Evolutionary conservation across 2,329 filamentous ascomycete species (phyloP), one percentile per base, ranked within the genome.

Genomic region (Septoria linicola): DNA sequence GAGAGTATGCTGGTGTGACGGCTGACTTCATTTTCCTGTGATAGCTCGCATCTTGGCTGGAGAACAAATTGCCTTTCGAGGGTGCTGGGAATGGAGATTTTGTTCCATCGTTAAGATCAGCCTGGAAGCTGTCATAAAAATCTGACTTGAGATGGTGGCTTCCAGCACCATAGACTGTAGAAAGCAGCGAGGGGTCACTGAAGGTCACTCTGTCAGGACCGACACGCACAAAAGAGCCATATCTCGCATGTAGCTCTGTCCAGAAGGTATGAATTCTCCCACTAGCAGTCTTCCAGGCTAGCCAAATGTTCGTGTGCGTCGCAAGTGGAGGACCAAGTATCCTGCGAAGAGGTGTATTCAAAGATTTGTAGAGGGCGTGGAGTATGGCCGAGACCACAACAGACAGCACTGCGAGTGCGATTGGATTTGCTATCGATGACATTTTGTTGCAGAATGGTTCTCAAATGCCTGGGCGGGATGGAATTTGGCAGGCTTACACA

Each of bases 181-280:
- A 73, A 41, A 91, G 87, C 4, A 84, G 85, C 6, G 73, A 75
- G 25, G 84, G 83, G 61, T 89, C 85, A 49, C 81, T 83, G 42
- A 91, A 73, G 51, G 83, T 87, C 59, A 90, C 75, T 60, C 90
- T 86, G 58, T 87, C 82, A 0, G 88, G 88, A 60, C 87, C 83
- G 59, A 91, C 84, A 17, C 88, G 80, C 20, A 91, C 81, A 0
- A 91, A 68, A 3, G 81, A 80, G 1, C 88, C 88, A 20, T 85
- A 73, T 60, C 80, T 80, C 66, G 59, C 49, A 40, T 43, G 27
- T 6, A 32, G 14, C 20, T 43, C 41, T 31, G 8, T 23, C 41
- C 41, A 43, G 5, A 32, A 32, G 6, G 25, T n/a, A 47, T 41
- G 49, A 35, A 21, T 40, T 10, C 35, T 39, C 19, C 49, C 42